Conservation (phyloP, 2,329 filamentous ascomycete species). For the Aspergillus niger region DNA sequence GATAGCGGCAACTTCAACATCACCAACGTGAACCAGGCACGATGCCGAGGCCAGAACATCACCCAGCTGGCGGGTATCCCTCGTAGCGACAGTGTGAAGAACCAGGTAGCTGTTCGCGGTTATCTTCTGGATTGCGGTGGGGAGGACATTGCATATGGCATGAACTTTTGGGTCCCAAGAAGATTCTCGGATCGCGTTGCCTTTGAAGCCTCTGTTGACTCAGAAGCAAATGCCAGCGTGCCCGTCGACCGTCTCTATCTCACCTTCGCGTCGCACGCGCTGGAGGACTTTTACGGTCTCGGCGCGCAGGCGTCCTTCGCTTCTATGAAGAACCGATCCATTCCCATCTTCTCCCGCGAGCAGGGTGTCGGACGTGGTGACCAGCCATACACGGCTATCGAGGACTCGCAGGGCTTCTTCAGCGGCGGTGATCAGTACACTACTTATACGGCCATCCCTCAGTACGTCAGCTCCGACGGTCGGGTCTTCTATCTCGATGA, state of each 20-base stretch:
- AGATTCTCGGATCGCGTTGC: no score
- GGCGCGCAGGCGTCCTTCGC: slow-evolving; percentile 29
- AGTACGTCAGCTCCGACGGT: no score
- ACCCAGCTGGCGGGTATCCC: slow-evolving; percentile 9
- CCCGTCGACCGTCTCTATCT: not conserved
- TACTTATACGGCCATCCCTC: no score
- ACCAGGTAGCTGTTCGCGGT: not conserved
- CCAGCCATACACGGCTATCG: slow-evolving; percentile 21
- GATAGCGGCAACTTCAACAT: no score
- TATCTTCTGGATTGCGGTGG: no score
- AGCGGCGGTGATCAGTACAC: no score
- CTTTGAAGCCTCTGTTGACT: no score
- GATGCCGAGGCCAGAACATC: slow-evolving; percentile 23
- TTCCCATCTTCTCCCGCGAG: slow-evolving; percentile 29
- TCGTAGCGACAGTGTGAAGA: slow-evolving; percentile 3
- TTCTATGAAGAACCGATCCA: slow-evolving; percentile 28
- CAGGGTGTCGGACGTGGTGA: slow-evolving; percentile 30
- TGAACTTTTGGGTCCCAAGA: no score
- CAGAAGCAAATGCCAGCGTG: no score
- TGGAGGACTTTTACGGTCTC: slow-evolving; percentile 29
- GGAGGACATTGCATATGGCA: no score
- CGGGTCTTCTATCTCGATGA: no score
- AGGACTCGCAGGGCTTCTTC: slow-evolving; percentile 5
- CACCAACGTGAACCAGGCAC: slow-evolving; percentile 17
- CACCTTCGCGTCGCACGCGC: slow-evolving; percentile 20